phyloP scores from a whole-genome alignment of 345 rosid species.

The Salix exigua region DNA sequence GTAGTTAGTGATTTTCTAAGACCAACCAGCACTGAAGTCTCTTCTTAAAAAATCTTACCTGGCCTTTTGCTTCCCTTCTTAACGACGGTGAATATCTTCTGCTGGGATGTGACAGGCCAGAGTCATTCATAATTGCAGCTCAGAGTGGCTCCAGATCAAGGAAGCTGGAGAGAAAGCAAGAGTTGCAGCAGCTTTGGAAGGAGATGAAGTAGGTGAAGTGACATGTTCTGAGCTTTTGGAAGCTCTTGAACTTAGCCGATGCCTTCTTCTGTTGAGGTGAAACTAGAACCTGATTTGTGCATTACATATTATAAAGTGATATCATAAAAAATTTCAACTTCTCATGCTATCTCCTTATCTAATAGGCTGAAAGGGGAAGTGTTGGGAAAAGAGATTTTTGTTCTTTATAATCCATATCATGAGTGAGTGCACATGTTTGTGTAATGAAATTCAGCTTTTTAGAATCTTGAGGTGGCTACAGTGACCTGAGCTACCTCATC shows the following conservation, averaged over 20 bases:
- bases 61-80: background rate
- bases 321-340: background rate
- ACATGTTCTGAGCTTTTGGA: slow-evolving; percentile 95
- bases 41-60: background rate
- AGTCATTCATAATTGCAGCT: slow-evolving; percentile 78
- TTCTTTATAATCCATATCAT: background rate
- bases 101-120: slow-evolving; percentile 57
- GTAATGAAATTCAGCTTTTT: background rate
- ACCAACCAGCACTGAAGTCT: background rate
- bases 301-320: background rate
- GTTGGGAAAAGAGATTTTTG: background rate
- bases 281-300: slow-evolving; percentile 2
- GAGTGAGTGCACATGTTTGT: background rate
- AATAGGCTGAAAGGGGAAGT: background rate
- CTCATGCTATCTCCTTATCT: background rate
- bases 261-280: slow-evolving; percentile 95
- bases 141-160: slow-evolving; percentile 85
- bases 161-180: slow-evolving; percentile 93
- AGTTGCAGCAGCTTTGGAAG: slow-evolving; percentile 60
- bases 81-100: slow-evolving; percentile 8
- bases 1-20: slow-evolving; percentile 3
- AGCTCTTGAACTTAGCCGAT: slow-evolving; percentile 97
- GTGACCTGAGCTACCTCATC: background rate
- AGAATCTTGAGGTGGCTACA: background rate
- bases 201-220: slow-evolving; percentile 84